Percentiles rank a stretch among this genome's conserved stretches.
Evolutionary conservation across 352 stramenopile genomes (phyloP).

Genomic region (Phytopythium vexans): DNA sequence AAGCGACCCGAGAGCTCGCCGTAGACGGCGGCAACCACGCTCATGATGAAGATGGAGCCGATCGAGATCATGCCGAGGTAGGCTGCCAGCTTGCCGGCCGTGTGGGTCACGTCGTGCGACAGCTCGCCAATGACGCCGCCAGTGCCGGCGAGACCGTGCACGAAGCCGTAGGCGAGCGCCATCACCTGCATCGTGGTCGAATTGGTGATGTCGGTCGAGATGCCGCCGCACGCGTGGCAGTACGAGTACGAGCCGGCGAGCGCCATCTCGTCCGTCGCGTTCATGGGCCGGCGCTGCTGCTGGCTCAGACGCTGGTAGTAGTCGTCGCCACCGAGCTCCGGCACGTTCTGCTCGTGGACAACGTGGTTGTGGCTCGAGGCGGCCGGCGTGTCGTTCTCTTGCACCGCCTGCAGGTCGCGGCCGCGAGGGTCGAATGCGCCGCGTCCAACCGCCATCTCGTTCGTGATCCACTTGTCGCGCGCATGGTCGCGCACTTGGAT

Average conservation of each 20-base stretch:
- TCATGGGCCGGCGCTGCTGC: background rate
- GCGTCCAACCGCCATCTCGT: constrained; percentile 1
- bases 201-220: constrained; percentile 36
- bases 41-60: constrained; percentile 88
- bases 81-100: constrained; percentile 34
- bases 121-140: constrained; percentile 65
- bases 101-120: constrained; percentile 65
- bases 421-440: constrained; percentile 1
- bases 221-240: constrained; percentile 78
- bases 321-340: constrained; percentile 24
- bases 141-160: constrained; percentile 70
- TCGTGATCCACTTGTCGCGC: constrained; percentile 3
- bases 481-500: constrained; percentile 20
- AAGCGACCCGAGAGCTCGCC: constrained; percentile 51
- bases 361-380: constrained; percentile 5
- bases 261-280: constrained; percentile 10
- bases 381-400: constrained; percentile 6
- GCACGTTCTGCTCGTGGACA: constrained; percentile 11
- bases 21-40: constrained; percentile 76
- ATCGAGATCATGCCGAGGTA: constrained; percentile 86
- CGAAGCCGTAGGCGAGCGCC: constrained; percentile 64
- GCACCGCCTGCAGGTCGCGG: background rate
- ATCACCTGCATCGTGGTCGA: constrained; percentile 34
- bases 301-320: constrained; percentile 21
- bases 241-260: constrained; percentile 45